Evolutionary conservation across 208 protist species (phyloP), one percentile per base, ranked within the genome.

Genomic region (Wallacemonas sp.): DNA sequence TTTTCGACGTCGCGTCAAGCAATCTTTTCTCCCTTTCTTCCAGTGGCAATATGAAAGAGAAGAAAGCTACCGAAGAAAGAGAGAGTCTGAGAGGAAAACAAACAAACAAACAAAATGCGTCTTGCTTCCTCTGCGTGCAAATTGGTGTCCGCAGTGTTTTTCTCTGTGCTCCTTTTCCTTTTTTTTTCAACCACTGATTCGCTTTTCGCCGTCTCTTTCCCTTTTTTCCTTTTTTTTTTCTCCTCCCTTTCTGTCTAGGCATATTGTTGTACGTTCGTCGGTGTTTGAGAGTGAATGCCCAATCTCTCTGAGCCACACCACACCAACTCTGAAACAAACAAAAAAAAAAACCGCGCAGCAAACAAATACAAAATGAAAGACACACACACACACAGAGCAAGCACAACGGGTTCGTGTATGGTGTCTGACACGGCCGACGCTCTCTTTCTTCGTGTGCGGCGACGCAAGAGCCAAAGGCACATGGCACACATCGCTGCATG

Each of bases 201-300:
- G 36, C 14, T 26, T 12, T 18, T 5, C 44, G 44, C 44, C 18
- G 7, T 22, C 18, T 5, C 44, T 22, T 49, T 5, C 20, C 48
- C 48, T 42, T 42, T 8, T 42, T 42, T 1, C 41, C 20, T 29
- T 61, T 61, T 46, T 61, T 61, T 8, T 14, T 42, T 23, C 38
- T 23, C 38, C n/a, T 23, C 7, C 31, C 41, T 46, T n/a, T 20
- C 20, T 44, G 8, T 23, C 38, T 61, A 38, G 11, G 50, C 12
- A 12, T 33, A 33, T 38, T 39, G 50, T 31, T 57, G 50, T 57
- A 38, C 31, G 50, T 33, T 5, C 29, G 50, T 57, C 28, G 8
- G n/a, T 33, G 33, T 61, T 22, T 25, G 55, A 22, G 3, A 4
- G 33, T 61, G 16, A 7, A 61, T 28, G 26, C 25, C 26, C 33